These are phyloP conservation scores for Eimeria tenella DNA, from an alignment of 169 alveolate species.

Conservation along the genomic window DNA sequence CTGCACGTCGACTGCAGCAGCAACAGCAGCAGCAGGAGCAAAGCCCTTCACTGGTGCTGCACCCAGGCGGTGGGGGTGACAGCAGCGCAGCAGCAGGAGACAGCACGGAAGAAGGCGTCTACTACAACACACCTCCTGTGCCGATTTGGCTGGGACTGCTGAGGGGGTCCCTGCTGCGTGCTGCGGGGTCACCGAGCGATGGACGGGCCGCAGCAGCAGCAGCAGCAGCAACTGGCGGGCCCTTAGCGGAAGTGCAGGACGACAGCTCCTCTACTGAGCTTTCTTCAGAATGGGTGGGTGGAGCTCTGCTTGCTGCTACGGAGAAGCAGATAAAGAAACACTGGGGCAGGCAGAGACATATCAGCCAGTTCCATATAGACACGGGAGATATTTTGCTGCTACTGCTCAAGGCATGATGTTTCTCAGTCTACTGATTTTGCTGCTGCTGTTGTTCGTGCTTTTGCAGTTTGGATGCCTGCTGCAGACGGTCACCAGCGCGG, in stretches of 20 bases:
- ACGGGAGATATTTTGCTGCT: not conserved
- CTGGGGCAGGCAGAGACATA: not conserved
- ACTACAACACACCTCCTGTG: not conserved
- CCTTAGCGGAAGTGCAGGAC: not conserved
- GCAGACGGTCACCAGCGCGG: conserved; percentile 48
- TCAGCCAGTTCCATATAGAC: not conserved
- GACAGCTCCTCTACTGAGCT: not conserved
- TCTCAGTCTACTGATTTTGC: conserved; percentile 9
- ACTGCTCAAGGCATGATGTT: not conserved
- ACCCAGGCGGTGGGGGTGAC: not conserved
- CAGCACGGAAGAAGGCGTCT: conserved; percentile 34
- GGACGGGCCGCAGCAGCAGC: conserved; percentile 13
- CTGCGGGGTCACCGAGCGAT: conserved; percentile 9
- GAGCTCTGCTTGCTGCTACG: not conserved
- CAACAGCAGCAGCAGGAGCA: conserved; percentile 58
- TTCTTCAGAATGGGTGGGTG: conserved; percentile 56
- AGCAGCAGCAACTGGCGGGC: conserved; percentile 29
- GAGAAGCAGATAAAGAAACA: not conserved
- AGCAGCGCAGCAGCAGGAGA: conserved; percentile 27
- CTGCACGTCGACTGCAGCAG: conserved; percentile 47
- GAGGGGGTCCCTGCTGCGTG: conserved; percentile 18
- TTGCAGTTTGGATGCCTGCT: conserved; percentile 65
- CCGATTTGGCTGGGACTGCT: conserved; percentile 1
- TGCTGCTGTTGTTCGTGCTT: conserved; percentile 39
- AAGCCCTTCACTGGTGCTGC: conserved; percentile 1